Evolutionary conservation across 495 filamentous ascomycete species (phyloP).

Genomic region (Lentithecium fluviatile): DNA sequence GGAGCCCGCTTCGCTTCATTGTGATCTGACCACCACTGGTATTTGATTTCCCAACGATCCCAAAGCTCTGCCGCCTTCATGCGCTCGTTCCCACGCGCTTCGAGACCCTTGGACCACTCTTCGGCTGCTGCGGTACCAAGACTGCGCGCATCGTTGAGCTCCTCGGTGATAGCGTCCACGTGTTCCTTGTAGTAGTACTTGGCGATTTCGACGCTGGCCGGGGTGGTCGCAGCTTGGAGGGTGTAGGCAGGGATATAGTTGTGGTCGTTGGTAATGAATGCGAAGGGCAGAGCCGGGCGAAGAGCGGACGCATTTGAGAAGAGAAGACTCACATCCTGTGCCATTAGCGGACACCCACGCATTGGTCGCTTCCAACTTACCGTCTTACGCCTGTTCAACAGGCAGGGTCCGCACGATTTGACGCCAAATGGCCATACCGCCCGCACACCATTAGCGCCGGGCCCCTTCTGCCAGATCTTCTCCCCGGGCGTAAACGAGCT

Average conservation of each 20-base stretch:
- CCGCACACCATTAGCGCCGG: constrained; percentile 52
- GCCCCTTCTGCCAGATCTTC: constrained; percentile 52
- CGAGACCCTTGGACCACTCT: constrained; percentile 74
- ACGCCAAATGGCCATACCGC: constrained; percentile 66
- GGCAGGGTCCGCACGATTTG: constrained; percentile 61
- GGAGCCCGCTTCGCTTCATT: constrained; percentile 43
- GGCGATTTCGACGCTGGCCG: constrained; percentile 51
- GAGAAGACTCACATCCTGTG: constrained; percentile 64
- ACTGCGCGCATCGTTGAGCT: constrained; percentile 57
- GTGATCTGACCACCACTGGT: constrained; percentile 34
- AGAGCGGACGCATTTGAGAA: constrained; percentile 57
- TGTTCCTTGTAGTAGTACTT: constrained; percentile 64
- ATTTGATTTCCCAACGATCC: constrained; percentile 63
- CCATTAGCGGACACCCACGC: background rate
- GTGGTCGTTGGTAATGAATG: constrained; percentile 57
- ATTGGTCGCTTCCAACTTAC: constrained; percentile 44
- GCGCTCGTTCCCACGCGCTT: constrained; percentile 55
- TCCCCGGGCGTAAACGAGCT: constrained; percentile 27
- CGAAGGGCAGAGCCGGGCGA: constrained; percentile 61
- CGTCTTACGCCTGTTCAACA: constrained; percentile 57
- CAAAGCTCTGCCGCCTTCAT: constrained; percentile 61
- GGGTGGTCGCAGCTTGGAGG: constrained; percentile 50
- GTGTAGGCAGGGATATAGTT: constrained; percentile 55
- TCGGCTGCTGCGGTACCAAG: constrained; percentile 61
- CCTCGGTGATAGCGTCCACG: constrained; percentile 53